phyloP scores from a whole-genome alignment of 495 filamentous ascomycete species.

The Poronia punctata region DNA sequence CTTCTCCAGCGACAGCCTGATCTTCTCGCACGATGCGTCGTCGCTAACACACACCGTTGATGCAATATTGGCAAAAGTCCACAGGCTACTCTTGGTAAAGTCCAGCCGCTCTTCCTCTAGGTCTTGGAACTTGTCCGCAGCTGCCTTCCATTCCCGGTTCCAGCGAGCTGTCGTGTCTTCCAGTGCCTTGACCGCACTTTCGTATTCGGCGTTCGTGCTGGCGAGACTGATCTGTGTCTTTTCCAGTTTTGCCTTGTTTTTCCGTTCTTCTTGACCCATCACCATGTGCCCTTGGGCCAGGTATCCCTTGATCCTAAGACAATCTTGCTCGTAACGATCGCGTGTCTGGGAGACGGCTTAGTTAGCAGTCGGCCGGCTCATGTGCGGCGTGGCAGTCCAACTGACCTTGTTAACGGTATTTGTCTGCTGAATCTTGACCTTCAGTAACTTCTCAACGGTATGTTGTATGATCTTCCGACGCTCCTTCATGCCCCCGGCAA shows the following conservation, averaged over 20 bases:
- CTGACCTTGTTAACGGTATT: conserved; percentile 80
- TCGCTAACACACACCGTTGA: conserved; percentile 99
- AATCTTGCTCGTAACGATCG: conserved; percentile 94
- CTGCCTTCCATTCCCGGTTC: conserved; percentile 97
- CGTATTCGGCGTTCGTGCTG: conserved; percentile 85
- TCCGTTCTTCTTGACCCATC: conserved; percentile 97
- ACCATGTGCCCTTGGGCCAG: conserved; percentile 99
- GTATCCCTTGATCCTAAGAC: conserved; percentile 96
- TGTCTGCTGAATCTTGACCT: conserved; percentile 88
- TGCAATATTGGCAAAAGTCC: conserved; percentile 94
- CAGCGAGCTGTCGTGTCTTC: conserved; percentile 93
- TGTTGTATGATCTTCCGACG: conserved; percentile 90
- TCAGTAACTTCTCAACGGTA: conserved; percentile 87
- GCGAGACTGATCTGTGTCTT: conserved; percentile 96
- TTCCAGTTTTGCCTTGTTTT: conserved; percentile 98
- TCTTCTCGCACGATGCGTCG: conserved; percentile 93
- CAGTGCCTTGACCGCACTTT: conserved; percentile 82
- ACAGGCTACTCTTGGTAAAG: conserved; percentile 93
- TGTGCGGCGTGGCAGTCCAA: no score
- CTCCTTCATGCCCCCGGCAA: conserved; percentile 90
- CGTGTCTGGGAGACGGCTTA: conserved; percentile 51
- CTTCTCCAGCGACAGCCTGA: conserved; percentile 87
- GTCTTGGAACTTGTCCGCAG: conserved; percentile 99
- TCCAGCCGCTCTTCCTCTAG: conserved; percentile 96
- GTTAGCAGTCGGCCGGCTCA: conserved; percentile 20